These are phyloP conservation scores for Camelina hispida DNA, from an alignment of 345 rosid species.

Conservation along the genomic window DNA sequence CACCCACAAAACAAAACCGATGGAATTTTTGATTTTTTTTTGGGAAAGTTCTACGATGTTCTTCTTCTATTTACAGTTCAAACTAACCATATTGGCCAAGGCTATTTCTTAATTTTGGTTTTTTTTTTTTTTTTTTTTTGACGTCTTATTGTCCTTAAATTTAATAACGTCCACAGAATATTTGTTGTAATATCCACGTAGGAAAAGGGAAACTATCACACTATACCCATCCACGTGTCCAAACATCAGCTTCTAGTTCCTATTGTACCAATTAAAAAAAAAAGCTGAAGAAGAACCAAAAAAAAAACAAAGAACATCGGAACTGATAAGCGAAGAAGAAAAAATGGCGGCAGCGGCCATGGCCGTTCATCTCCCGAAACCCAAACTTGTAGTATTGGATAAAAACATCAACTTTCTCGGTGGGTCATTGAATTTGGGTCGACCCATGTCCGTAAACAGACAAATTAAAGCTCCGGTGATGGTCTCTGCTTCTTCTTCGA, in stretches of 20 bases:
- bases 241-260: conserved; percentile 31
- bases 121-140: too few relatives aligned
- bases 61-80: too few relatives aligned
- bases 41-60: too few relatives aligned
- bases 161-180: conserved; percentile 9
- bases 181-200: conserved; percentile 33
- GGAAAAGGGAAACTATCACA: conserved; percentile 14
- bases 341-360: conserved; percentile 61
- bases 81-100: too few relatives aligned
- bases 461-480: conserved; percentile 48
- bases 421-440: conserved; percentile 53
- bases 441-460: conserved; percentile 48
- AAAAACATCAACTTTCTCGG: conserved; percentile 51
- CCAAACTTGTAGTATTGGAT: conserved; percentile 46
- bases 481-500: conserved; percentile 56
- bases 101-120: too few relatives aligned
- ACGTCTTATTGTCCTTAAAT: too few relatives aligned
- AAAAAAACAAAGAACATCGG: not conserved
- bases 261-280: not conserved
- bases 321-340: conserved; percentile 27
- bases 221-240: conserved; percentile 33
- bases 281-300: not conserved
- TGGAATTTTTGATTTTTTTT: too few relatives aligned
- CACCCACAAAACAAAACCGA: too few relatives aligned
- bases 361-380: conserved; percentile 63